A percentile compares a stretch with the other conserved stretches of the same genome.
Evolutionary conservation across 306 rosid species (phyloP).

Genomic region (Mimosa pudica): DNA sequence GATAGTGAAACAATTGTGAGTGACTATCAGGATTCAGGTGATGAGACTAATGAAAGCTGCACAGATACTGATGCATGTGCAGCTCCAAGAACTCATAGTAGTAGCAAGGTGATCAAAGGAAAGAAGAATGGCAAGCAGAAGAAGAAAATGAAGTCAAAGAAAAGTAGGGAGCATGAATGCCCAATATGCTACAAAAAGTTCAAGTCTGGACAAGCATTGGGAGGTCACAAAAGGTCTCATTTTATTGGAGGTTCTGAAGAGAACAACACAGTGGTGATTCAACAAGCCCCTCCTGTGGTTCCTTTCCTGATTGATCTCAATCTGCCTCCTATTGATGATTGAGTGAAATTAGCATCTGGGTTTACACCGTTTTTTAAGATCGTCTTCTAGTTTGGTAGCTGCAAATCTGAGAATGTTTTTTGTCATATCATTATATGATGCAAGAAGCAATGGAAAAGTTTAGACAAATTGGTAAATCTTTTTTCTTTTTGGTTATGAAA

Average conservation of each 20-base stretch:
- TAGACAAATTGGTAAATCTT: conserved; percentile 46
- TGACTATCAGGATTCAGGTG: conserved; percentile 49
- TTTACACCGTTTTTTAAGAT: conserved; percentile 31
- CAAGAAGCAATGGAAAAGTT: conserved; percentile 53
- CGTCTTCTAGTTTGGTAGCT: conserved; percentile 24
- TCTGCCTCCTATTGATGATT: conserved; percentile 83
- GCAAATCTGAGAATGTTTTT: conserved; percentile 38
- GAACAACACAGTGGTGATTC: conserved; percentile 54
- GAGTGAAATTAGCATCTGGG: conserved; percentile 36
- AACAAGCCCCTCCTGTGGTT: conserved; percentile 42
- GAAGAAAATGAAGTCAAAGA: conserved; percentile 62
- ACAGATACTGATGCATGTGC: conserved; percentile 49
- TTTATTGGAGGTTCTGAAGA: conserved; percentile 75
- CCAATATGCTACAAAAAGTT: conserved; percentile 81
- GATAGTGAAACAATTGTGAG: background rate
- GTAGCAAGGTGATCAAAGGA: conserved; percentile 37
- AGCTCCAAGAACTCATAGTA: conserved; percentile 40
- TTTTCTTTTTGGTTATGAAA: conserved; percentile 11
- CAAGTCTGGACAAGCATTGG: conserved; percentile 94
- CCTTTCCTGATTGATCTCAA: conserved; percentile 82
- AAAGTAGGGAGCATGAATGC: conserved; percentile 76
- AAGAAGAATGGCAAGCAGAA: conserved; percentile 38
- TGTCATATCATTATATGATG: conserved; percentile 32
- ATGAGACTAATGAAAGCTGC: conserved; percentile 72
- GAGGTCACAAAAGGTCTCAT: conserved; percentile 98